Percentiles rank a stretch among this genome's conserved stretches.
phyloP scores from a whole-genome alignment of 768 basidiomycete genomes.

The Psilocybe azurescens region DNA sequence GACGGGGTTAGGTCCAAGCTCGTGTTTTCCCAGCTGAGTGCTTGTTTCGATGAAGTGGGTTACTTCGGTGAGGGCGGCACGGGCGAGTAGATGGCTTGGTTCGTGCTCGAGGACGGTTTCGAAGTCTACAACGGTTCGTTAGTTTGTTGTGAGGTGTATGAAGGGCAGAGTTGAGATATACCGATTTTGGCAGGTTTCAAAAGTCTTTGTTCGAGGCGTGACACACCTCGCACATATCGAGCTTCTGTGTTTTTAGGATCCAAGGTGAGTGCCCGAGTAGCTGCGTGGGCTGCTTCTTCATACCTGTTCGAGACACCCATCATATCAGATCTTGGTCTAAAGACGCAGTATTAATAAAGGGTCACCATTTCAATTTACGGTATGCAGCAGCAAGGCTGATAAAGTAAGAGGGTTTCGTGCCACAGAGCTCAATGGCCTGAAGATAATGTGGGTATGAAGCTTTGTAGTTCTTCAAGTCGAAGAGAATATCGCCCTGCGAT shows the following conservation, averaged over 20 bases:
- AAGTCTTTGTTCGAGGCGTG: conserved; percentile 40
- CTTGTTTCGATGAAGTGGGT: conserved; percentile 25
- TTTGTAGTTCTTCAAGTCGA: conserved; percentile 34
- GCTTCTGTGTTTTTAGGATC: conserved; percentile 46
- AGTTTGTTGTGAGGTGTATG: background rate
- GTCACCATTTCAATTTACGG: conserved; percentile 40
- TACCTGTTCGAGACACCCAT: conserved; percentile 25
- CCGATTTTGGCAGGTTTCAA: conserved; percentile 36
- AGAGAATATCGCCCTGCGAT: conserved; percentile 39
- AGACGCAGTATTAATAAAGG: background rate
- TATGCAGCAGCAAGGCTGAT: conserved; percentile 41
- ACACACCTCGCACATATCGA: conserved; percentile 45
- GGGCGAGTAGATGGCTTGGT: conserved; percentile 31
- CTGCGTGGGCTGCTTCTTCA: conserved; percentile 43
- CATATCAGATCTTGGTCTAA: conserved; percentile 9
- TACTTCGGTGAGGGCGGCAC: conserved; percentile 31
- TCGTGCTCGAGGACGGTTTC: conserved; percentile 38
- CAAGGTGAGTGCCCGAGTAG: conserved; percentile 39
- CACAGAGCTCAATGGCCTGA: conserved; percentile 37
- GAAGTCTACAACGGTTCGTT: conserved; percentile 32
- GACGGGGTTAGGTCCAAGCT: conserved; percentile 18
- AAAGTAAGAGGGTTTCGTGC: conserved; percentile 38
- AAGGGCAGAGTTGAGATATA: background rate
- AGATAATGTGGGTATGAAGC: conserved; percentile 38
- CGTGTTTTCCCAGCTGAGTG: conserved; percentile 20